These are phyloP conservation scores for Pythium insidiosum DNA, from an alignment of 352 stramenopile species.

Conservation along the genomic window DNA sequence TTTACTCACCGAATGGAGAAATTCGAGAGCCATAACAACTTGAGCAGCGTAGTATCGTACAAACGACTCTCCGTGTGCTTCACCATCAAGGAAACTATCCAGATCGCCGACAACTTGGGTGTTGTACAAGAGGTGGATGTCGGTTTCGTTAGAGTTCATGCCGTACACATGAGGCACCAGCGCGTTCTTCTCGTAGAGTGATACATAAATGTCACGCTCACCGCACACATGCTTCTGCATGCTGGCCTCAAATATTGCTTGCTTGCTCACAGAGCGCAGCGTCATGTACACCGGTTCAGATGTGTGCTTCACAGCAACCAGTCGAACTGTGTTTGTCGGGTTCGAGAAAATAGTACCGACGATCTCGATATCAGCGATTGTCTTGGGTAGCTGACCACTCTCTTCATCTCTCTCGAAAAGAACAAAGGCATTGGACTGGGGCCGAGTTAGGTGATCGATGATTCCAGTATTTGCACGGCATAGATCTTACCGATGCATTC, in stretches of 20 bases:
- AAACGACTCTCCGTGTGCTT: slow-evolving; percentile 66
- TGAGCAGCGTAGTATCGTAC: slow-evolving; percentile 83
- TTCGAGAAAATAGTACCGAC: slow-evolving; percentile 71
- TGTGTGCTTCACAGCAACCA: slow-evolving; percentile 55
- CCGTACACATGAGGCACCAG: slow-evolving; percentile 59
- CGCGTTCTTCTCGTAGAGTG: slow-evolving; percentile 70
- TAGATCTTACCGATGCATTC: slow-evolving; percentile 29
- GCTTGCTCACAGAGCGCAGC: slow-evolving; percentile 71
- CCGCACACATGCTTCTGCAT: slow-evolving; percentile 80
- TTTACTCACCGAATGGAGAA: slow-evolving; percentile 58
- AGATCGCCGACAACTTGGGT: slow-evolving; percentile 77
- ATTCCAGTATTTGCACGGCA: not conserved
- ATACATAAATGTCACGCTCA: slow-evolving; percentile 79
- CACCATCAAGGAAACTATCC: slow-evolving; percentile 64
- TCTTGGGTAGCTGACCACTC: slow-evolving; percentile 24
- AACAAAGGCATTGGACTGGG: slow-evolving; percentile 40
- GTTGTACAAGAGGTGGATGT: slow-evolving; percentile 80
- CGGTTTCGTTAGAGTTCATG: slow-evolving; percentile 70
- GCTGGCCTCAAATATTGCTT: slow-evolving; percentile 65
- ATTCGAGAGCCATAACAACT: slow-evolving; percentile 74
- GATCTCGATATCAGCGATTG: slow-evolving; percentile 58
- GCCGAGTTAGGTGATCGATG: not conserved
- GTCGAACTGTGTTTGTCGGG: slow-evolving; percentile 58
- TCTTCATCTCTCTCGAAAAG: slow-evolving; percentile 48
- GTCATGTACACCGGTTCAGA: slow-evolving; percentile 57